phyloP scores from a whole-genome alignment of 192 early-diverging fungal genomes.

The Lunasporangiospora selenospora region DNA sequence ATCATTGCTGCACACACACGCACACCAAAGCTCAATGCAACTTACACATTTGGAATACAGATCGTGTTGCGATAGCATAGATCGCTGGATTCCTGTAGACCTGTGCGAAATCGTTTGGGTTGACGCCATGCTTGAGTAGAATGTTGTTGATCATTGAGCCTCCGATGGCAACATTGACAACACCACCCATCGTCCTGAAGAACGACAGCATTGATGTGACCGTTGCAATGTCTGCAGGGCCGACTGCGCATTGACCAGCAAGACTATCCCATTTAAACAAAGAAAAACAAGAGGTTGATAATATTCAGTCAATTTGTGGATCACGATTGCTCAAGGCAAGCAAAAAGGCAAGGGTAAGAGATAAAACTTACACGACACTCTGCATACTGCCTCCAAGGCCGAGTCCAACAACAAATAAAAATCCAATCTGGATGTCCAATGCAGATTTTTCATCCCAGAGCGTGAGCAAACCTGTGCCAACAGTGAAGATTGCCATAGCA shows the following conservation, averaged over 20 bases:
- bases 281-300: neutral
- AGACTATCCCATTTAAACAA: conserved; percentile 42
- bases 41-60: conserved; percentile 33
- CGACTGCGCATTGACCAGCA: conserved; percentile 75
- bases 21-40: too few relatives aligned
- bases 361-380: conserved; percentile 56
- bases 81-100: conserved; percentile 14
- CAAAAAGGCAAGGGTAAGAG: neutral
- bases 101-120: conserved; percentile 12
- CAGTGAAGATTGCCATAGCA: conserved; percentile 63
- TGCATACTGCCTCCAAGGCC: conserved; percentile 82
- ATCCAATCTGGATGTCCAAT: conserved; percentile 62
- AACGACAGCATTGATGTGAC: conserved; percentile 70
- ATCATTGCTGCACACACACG: too few relatives aligned
- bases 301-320: neutral
- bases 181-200: conserved; percentile 54
- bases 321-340: neutral
- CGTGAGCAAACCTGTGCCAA: conserved; percentile 67
- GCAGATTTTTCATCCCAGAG: conserved; percentile 55
- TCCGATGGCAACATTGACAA: conserved; percentile 49
- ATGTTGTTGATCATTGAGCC: conserved; percentile 49
- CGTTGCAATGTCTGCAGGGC: conserved; percentile 62
- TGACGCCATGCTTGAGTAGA: conserved; percentile 28
- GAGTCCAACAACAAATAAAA: conserved; percentile 71
- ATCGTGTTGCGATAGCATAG: conserved; percentile 23